A percentile compares a stretch with the other conserved stretches of the same genome.
These are phyloP conservation scores for Macadamia integrifolia DNA, from an alignment of 164 flowering plant genomes.

Conservation along the genomic window DNA sequence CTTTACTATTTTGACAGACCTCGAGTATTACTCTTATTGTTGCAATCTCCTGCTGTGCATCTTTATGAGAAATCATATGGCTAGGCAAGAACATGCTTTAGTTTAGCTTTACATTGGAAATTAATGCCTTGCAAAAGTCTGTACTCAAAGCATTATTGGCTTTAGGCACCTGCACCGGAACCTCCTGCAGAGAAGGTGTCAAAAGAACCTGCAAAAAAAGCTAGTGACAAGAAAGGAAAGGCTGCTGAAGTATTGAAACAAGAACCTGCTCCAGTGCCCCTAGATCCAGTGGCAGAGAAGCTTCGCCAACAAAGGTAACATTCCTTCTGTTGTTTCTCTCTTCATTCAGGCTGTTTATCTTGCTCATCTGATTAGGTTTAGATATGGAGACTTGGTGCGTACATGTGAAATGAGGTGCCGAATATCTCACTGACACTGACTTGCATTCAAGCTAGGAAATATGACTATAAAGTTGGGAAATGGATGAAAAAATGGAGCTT, in stretches of 20 bases:
- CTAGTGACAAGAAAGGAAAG: conserved; percentile 52
- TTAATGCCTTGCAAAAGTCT: not conserved
- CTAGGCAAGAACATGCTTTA: too few relatives aligned
- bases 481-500: too few relatives aligned
- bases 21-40: too few relatives aligned
- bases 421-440: too few relatives aligned
- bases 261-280: conserved; percentile 21
- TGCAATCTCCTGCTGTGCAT: too few relatives aligned
- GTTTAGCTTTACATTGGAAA: not conserved
- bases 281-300: conserved; percentile 92
- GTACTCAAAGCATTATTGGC: not conserved
- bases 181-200: conserved; percentile 46
- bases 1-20: too few relatives aligned
- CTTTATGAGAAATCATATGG: too few relatives aligned
- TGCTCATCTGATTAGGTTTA: too few relatives aligned
- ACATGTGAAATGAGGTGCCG: too few relatives aligned
- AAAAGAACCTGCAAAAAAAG: conserved; percentile 47
- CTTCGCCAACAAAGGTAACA: conserved; percentile 83
- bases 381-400: too few relatives aligned
- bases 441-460: too few relatives aligned
- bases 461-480: too few relatives aligned
- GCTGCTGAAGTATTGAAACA: conserved; percentile 37
- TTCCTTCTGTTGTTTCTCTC: not conserved
- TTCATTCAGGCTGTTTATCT: not conserved
- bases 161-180: conserved; percentile 43